These are phyloP conservation scores for Brettanomyces naardenensis DNA, from an alignment of 805 yeast species.

Conservation along the genomic window DNA sequence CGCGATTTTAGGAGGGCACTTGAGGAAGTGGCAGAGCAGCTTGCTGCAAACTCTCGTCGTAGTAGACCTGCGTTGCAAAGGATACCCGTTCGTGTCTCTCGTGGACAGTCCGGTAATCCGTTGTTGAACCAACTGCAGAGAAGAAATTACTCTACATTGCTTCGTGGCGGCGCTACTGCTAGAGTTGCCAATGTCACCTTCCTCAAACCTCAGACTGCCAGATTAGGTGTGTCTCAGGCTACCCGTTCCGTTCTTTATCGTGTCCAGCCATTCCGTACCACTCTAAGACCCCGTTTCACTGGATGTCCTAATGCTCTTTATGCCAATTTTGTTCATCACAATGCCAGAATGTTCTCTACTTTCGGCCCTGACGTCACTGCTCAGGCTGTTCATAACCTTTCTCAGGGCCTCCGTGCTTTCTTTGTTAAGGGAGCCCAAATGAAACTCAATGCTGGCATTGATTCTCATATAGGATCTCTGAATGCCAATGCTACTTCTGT, in stretches of 20 bases:
- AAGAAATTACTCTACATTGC: slow-evolving; percentile 20
- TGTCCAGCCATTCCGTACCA: slow-evolving; percentile 21
- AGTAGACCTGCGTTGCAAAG: slow-evolving; percentile 23
- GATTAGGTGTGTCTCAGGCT: slow-evolving; percentile 1
- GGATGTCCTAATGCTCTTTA: slow-evolving; percentile 22
- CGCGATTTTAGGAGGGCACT: slow-evolving; percentile 38
- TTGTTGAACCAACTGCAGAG: slow-evolving; percentile 11
- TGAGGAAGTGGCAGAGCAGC: slow-evolving; percentile 37
- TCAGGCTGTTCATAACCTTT: slow-evolving; percentile 53
- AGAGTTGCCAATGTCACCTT: not conserved
- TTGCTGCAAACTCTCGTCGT: slow-evolving; percentile 22
- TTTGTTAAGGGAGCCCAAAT: slow-evolving; percentile 23
- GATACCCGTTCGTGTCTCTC: slow-evolving; percentile 32
- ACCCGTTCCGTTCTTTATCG: slow-evolving; percentile 17
- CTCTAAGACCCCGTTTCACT: slow-evolving; percentile 11
- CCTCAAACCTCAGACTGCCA: not conserved
- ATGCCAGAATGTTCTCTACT: slow-evolving; percentile 31
- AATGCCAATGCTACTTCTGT: not conserved
- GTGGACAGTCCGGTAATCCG: slow-evolving; percentile 12
- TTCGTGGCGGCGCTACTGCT: slow-evolving; percentile 1
- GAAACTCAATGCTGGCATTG: not conserved
- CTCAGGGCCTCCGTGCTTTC: slow-evolving; percentile 36
- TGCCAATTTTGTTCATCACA: slow-evolving; percentile 27
- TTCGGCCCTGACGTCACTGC: slow-evolving; percentile 33
- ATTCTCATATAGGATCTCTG: not conserved